These are phyloP conservation scores for Neurospora sp. DNA, from an alignment of 495 filamentous ascomycete species.

Conservation along the genomic window DNA sequence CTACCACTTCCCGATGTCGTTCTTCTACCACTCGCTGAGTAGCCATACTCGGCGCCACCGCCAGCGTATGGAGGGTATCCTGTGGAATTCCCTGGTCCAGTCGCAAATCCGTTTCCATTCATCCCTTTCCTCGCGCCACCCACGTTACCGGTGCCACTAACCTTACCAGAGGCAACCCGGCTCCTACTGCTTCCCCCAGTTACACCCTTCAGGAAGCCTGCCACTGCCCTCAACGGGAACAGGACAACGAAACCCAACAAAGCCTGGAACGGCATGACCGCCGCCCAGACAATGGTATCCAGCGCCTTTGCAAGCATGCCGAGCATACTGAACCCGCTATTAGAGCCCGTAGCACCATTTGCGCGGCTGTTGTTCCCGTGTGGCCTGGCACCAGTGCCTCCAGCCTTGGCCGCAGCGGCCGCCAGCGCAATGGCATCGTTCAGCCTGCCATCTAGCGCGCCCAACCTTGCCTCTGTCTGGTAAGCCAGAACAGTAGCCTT, in stretches of 20 bases:
- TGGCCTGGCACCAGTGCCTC: background rate
- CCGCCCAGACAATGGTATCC: conserved; percentile 1
- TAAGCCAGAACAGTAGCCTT: conserved; percentile 59
- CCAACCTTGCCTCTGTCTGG: conserved; percentile 66
- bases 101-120: background rate
- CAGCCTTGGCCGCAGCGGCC: conserved; percentile 56
- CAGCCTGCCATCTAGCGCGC: conserved; percentile 55
- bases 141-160: background rate
- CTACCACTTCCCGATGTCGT: background rate
- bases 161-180: background rate
- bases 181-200: background rate
- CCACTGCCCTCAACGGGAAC: conserved; percentile 14
- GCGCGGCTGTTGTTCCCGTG: background rate
- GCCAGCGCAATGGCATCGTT: conserved; percentile 72
- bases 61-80: background rate
- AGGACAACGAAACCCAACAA: conserved; percentile 9
- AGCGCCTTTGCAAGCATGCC: background rate
- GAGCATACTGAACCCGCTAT: background rate
- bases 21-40: background rate
- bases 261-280: conserved; percentile 26
- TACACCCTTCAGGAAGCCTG: conserved; percentile 8
- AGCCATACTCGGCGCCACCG: background rate
- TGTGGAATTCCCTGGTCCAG: background rate
- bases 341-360: background rate
- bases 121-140: background rate